phyloP scores from a whole-genome alignment of 306 rosid species.

The Vigna hirtella region DNA sequence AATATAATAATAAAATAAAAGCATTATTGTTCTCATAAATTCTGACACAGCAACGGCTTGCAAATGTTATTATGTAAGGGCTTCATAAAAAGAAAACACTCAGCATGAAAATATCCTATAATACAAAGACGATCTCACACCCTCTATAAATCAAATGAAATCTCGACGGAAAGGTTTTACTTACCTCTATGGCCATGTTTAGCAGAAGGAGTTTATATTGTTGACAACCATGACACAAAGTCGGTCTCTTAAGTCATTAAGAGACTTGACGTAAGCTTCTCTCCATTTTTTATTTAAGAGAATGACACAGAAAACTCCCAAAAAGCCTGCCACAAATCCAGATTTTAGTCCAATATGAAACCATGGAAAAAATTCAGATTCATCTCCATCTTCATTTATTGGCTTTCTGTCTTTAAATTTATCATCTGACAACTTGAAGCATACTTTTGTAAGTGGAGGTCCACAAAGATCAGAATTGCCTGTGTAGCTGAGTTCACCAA shows the following conservation, averaged over 20 bases:
- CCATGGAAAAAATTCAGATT: not conserved
- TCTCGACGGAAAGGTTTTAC: not conserved
- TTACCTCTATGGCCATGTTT: not conserved
- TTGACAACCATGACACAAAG: not conserved
- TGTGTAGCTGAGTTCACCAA: too few species aligned
- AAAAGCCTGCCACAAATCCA: slow-evolving; percentile 21
- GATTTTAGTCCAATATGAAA: slow-evolving; percentile 26
- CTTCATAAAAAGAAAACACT: too few species aligned
- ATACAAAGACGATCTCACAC: too few species aligned
- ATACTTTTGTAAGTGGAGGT: too few species aligned
- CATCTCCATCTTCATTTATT: not conserved
- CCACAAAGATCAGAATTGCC: too few species aligned
- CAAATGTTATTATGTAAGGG: too few species aligned
- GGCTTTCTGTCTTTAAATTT: not conserved
- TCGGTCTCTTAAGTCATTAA: not conserved
- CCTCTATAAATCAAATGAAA: too few species aligned
- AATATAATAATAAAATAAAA: too few species aligned
- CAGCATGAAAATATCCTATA: too few species aligned
- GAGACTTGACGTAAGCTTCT: slow-evolving; percentile 18
- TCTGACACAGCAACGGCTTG: too few species aligned
- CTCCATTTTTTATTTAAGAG: slow-evolving; percentile 21
- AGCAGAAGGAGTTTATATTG: not conserved
- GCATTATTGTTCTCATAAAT: too few species aligned
- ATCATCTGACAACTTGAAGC: too few species aligned
- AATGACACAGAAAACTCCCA: slow-evolving; percentile 12